phyloP scores from a whole-genome alignment of 208 protist genomes.

The Porcisia deanei region DNA sequence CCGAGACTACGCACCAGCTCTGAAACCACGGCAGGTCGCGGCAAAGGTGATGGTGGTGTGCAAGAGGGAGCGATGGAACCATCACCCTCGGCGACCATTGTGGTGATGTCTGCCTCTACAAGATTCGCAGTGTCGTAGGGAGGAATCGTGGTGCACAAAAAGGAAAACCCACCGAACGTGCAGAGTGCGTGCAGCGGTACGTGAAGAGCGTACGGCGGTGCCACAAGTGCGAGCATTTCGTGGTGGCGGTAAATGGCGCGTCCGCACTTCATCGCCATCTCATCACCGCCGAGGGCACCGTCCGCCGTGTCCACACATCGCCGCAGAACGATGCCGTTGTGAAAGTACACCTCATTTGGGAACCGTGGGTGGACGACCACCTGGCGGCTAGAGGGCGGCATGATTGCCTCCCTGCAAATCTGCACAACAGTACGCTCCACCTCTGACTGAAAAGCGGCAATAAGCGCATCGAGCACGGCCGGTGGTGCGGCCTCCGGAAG shows the following conservation, averaged over 20 bases:
- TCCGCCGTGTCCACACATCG: conserved; percentile 55
- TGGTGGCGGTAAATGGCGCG: conserved; percentile 22
- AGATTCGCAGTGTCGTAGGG: conserved; percentile 28
- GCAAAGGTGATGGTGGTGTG: background rate
- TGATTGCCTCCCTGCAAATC: conserved; percentile 45
- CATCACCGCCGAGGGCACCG: conserved; percentile 50
- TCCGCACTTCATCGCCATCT: conserved; percentile 35
- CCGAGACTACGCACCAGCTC: conserved; percentile 38
- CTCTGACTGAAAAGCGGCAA: conserved; percentile 30
- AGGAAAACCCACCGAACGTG: conserved; percentile 56
- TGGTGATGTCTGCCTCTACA: conserved; percentile 10
- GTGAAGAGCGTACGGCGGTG: conserved; percentile 50
- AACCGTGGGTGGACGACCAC: conserved; percentile 21
- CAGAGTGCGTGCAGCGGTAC: conserved; percentile 52
- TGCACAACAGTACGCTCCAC: conserved; percentile 33
- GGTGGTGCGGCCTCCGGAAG: background rate
- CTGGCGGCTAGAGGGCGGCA: conserved; percentile 30
- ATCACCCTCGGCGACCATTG: background rate
- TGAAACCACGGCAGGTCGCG: conserved; percentile 23
- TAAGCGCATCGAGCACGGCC: background rate
- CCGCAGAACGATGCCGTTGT: conserved; percentile 46
- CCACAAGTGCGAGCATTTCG: conserved; percentile 45
- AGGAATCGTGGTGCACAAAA: conserved; percentile 63
- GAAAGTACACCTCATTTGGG: conserved; percentile 33
- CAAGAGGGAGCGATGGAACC: background rate